These are phyloP conservation scores for Debaryomyces singareniensis DNA, from an alignment of 1,139 yeast genomes.

Conservation along the genomic window DNA sequence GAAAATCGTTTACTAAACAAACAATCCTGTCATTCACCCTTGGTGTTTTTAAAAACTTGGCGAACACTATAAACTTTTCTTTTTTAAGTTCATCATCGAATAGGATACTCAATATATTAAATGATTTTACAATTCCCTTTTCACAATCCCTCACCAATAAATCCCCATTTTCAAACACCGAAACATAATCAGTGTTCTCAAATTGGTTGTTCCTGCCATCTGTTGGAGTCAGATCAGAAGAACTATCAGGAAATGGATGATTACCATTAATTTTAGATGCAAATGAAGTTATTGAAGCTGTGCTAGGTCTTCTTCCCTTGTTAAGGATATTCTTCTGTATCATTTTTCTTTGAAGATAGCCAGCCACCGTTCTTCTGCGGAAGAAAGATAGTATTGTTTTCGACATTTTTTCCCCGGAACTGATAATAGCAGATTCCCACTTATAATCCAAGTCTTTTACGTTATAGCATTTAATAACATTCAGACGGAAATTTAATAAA, in stretches of 20 bases:
- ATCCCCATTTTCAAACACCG: slow-evolving; percentile 38
- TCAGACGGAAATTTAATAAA: slow-evolving; percentile 44
- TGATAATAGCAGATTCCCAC: slow-evolving; percentile 39
- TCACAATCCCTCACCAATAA: slow-evolving; percentile 42
- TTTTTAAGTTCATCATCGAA: slow-evolving; percentile 12
- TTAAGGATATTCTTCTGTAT: slow-evolving; percentile 16
- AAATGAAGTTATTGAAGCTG: slow-evolving; percentile 16
- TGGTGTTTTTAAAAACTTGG: slow-evolving; percentile 58
- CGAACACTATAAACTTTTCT: slow-evolving; percentile 33
- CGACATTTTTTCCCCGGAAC: slow-evolving; percentile 13
- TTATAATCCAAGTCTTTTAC: slow-evolving; percentile 44
- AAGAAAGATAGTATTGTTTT: slow-evolving; percentile 53
- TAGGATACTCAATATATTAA: slow-evolving; percentile 18
- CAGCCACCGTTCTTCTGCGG: slow-evolving; percentile 48
- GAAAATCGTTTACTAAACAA: slow-evolving; percentile 45
- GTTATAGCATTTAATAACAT: slow-evolving; percentile 54
- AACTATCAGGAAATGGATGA: slow-evolving; percentile 5
- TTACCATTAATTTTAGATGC: slow-evolving; percentile 26
- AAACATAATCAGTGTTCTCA: slow-evolving; percentile 24
- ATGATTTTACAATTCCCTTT: slow-evolving; percentile 32
- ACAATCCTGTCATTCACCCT: slow-evolving; percentile 70
- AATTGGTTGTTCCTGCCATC: slow-evolving; percentile 8
- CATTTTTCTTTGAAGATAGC: slow-evolving; percentile 41
- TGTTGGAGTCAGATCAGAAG: slow-evolving; percentile 5
- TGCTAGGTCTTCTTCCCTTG: slow-evolving; percentile 21